Evolutionary conservation across 768 basidiomycete genomes (phyloP), one percentile per base, ranked within the genome.

Genomic region (Collybia mongolica): DNA sequence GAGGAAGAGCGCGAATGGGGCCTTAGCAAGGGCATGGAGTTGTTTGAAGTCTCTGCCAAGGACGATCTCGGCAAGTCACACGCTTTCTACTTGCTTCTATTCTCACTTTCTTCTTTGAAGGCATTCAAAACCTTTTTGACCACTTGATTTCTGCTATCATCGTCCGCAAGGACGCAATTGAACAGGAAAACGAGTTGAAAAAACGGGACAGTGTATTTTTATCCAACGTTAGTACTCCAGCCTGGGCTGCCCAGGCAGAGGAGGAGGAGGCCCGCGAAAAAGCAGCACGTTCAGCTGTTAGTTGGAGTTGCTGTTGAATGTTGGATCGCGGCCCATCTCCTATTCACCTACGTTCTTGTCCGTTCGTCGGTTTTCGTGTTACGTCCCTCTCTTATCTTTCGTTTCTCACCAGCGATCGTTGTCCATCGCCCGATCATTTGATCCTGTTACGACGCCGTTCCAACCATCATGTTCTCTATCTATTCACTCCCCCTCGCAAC

Each of bases 1-100:
- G 67, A 62, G 7, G 75, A 80, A 28, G 80, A 81, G 50, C 71
- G 72, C 36, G 87, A 88, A 62, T 90, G 88, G 86, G 88, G 89
- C 5, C 74, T 88, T 35, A 83, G 77, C 62, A 88, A 87, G 63
- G 88, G 84, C 54, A 91, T 94, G 84, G 88, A 89, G 61, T 77
- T 95, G 15, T 91, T 90, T 56, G 91, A 96, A 64, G 91, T 96
- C 17, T 94, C 91, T 39, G 88, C 94, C 46, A 94, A 94, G 68
- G 92, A 94, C 59, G 88, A 90, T 61, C 61, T 71, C 26, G 93
- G 93, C 93, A 54, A 55, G 82, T 72, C 45, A 37, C 46, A 52
- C 39, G 44, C 43, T 53, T 37, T 61, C 53, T 55, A 39, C 50
- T 49, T 32, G 24, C 44, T 22, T 54, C 46, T 36, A 23, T 22